Base-by-base conservation (phyloP, 2,329 filamentous ascomycete species). In the Sarocladium kiliense region DNA sequence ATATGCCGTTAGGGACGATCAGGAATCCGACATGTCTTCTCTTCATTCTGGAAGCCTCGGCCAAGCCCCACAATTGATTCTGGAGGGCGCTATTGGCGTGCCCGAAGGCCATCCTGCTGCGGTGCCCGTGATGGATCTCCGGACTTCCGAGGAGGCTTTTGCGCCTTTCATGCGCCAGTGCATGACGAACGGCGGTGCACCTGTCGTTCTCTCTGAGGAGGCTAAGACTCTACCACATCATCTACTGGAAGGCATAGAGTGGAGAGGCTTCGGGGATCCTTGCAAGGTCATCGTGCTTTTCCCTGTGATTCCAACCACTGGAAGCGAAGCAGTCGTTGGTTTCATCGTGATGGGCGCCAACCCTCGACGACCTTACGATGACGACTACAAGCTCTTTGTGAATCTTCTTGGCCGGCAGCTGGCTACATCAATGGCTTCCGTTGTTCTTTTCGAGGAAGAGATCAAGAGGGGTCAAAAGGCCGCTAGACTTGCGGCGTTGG, bases 391-490 rank as follows among this genome's bases (percentile, higher is more conserved):
- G 58, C 75, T 93, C 0, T 94, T 93, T 62, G 77, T 93, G 36
- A 85, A 88, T 61, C 76, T 93, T 1, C 71, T 93, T 4, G 86
- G 85, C 47, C 80, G 88, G 21, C 89, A 93, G 65, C 74, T 93
- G 9, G 88, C 86, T 9, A 93, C 89, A 0, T 91, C 88, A 0
- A 79, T 93, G 67, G 89, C 89, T 1, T 92, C 88, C 0, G 89
- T 92, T 0, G 87, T 92, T 0, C 70, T 94, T 1, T 92, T 92
- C 56, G 89, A 93, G 65, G 89, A 93, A 61, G 89, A 94, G 65
- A 91, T 93, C 59, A 81, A 81, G 57, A 79, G 88, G 58, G 87
- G 88, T 1, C 85, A 91, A 67, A 80, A 78, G 61, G 89, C 88
- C 1, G 89, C 89, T 19, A 84, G 82, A 55, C 75, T 91, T 32